Evolutionary conservation across 768 basidiomycete species (phyloP), one percentile per base, ranked within the genome.

Genomic region (Termitomyces sp.): DNA sequence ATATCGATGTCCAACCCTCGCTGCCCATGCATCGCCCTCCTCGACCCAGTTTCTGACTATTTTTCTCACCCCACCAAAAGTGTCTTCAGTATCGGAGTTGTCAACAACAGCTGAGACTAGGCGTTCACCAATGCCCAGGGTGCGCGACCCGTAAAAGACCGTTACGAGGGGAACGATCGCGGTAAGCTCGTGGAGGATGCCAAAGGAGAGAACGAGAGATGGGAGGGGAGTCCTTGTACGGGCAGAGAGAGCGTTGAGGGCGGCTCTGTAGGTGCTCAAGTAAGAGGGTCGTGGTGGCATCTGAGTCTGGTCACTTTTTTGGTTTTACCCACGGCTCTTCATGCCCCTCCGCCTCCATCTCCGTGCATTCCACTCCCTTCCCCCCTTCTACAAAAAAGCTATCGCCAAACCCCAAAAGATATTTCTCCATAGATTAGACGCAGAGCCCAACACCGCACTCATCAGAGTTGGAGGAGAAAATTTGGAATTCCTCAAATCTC

Each of bases 181-280:
- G 0, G 92, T 94, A 11, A 91, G 60, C 66, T 97, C 94, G 66
- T 97, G 94, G 2, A 97, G 76, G 52, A 94, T 72, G 5, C 81
- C 84, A 61, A 97, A 96, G 0, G 93, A 91, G 41, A 89, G 60
- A 9, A 81, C 61, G 59, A 97, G 79, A 11, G 91, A 92, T 1
- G 91, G 78, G 0, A 95, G 66, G 14, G 91, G 89, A 2, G 89
- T 77, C 17, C 88, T 83, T 17, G 91, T 91, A 37, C 85, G 80
- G 6, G 76, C 70, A 17, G 93, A 85, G 11, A 94, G 64, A 1
- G 77, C 71, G 17, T 76, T 71, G 32, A 94, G 78, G 0, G 80
- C 79, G 30, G 77, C 69, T 59, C 70, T 81, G 72, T 81, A 87
- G 7, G 76, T 73, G 6, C 72, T 66, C 56, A 80, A 77, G 32